These are phyloP conservation scores for Fusarium decemcellulare DNA, from an alignment of 2,329 filamentous ascomycete genomes.

Conservation along the genomic window DNA sequence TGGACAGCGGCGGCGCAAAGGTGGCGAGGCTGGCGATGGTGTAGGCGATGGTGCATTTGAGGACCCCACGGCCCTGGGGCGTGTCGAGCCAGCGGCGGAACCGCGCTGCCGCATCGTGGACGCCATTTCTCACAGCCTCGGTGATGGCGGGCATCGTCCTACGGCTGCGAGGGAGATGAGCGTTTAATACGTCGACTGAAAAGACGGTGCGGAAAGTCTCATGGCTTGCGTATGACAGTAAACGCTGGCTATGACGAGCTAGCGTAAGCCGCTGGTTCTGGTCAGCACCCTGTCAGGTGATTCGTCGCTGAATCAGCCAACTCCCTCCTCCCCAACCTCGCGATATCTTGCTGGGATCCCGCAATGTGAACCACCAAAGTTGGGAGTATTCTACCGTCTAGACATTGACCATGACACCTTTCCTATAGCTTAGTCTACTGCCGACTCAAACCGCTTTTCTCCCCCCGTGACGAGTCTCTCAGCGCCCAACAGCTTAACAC, in stretches of 20 bases:
- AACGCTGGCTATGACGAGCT: not conserved
- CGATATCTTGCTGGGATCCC: not conserved
- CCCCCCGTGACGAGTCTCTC: not conserved
- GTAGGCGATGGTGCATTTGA: slow-evolving; percentile 95
- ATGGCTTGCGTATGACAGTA: slow-evolving; percentile 15
- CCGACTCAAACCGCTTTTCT: not conserved
- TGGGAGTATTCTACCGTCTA: too few relatives aligned
- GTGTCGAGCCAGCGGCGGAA: slow-evolving; percentile 73
- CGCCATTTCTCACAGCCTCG: slow-evolving; percentile 27
- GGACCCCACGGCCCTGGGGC: slow-evolving; percentile 80
- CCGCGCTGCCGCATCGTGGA: slow-evolving; percentile 60
- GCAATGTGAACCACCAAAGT: not conserved
- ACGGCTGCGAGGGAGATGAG: not conserved
- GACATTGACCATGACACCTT: not conserved
- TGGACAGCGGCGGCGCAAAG: slow-evolving; percentile 80
- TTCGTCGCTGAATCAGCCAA: slow-evolving; percentile 16
- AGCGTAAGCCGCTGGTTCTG: slow-evolving; percentile 15
- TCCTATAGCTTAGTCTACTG: not conserved
- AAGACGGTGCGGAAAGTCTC: not conserved
- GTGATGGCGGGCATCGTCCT: slow-evolving; percentile 23
- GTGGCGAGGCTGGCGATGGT: slow-evolving; percentile 88
- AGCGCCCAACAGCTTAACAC: not conserved
- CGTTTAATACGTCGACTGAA: not conserved
- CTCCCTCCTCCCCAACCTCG: not conserved
- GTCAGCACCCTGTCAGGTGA: slow-evolving; percentile 25